phyloP scores from a whole-genome alignment of 2,329 filamentous ascomycete species.

The Annulohypoxylon truncatum region DNA sequence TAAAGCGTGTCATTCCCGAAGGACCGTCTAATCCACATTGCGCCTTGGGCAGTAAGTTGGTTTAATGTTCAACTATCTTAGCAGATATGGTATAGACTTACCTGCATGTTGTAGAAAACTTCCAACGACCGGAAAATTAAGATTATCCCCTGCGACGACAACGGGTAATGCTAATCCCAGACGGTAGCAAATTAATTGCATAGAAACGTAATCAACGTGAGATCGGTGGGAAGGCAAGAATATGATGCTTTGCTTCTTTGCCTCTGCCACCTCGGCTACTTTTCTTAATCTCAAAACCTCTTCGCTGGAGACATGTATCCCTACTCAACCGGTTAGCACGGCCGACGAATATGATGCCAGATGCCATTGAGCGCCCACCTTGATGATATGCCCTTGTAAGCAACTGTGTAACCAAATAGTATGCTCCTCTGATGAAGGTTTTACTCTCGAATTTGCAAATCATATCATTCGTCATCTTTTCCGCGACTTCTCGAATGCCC shows the following conservation, averaged over 20 bases:
- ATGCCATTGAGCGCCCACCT: constrained; percentile 53
- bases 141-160: constrained; percentile 93
- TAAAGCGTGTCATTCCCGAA: constrained; percentile 95
- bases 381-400: constrained; percentile 95
- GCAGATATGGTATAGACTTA: constrained; percentile 30
- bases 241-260: constrained; percentile 93
- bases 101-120: constrained; percentile 94
- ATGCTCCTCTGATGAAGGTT: constrained; percentile 89
- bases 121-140: constrained; percentile 93
- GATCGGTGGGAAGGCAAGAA: constrained; percentile 95
- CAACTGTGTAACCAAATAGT: constrained; percentile 88
- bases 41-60: constrained; percentile 53
- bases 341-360: not conserved
- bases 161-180: constrained; percentile 89
- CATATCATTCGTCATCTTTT: constrained; percentile 91
- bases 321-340: constrained; percentile 29
- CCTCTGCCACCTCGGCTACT: constrained; percentile 84
- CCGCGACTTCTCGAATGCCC: constrained; percentile 82
- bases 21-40: constrained; percentile 93
- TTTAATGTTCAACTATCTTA: not conserved
- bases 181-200: constrained; percentile 95
- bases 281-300: constrained; percentile 86
- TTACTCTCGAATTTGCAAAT: constrained; percentile 99
- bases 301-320: constrained; percentile 94
- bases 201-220: constrained; percentile 94